These are phyloP conservation scores for Daedalea quercina DNA, from an alignment of 768 basidiomycete species.

Conservation along the genomic window DNA sequence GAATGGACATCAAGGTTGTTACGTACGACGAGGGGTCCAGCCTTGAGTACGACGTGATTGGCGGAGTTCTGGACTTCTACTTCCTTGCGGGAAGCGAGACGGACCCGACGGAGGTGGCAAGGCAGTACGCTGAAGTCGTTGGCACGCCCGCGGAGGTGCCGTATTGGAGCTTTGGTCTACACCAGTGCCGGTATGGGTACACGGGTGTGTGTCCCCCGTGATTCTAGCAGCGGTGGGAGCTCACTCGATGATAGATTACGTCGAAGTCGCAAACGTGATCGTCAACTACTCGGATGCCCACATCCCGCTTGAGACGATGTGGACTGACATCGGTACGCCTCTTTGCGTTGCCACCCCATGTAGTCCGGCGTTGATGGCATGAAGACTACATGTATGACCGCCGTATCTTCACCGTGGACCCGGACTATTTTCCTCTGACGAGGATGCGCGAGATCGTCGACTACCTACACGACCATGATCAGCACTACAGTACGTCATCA, in stretches of 20 bases:
- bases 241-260: slow-evolving; percentile 35
- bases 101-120: slow-evolving; percentile 50
- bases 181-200: slow-evolving; percentile 71
- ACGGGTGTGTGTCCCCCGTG: slow-evolving; percentile 40
- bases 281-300: slow-evolving; percentile 50
- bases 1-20: slow-evolving; percentile 71
- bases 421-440: slow-evolving; percentile 55
- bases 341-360: no score
- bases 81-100: slow-evolving; percentile 63
- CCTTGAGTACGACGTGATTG: slow-evolving; percentile 73
- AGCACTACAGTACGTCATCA: slow-evolving; percentile 44
- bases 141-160: slow-evolving; percentile 68
- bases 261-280: slow-evolving; percentile 58
- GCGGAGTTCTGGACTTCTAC: slow-evolving; percentile 73
- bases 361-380: no score
- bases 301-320: slow-evolving; percentile 74
- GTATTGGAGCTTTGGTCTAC: slow-evolving; percentile 68
- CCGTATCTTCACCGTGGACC: slow-evolving; percentile 65
- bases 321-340: slow-evolving; percentile 62
- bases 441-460: slow-evolving; percentile 61
- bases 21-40: slow-evolving; percentile 30
- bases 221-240: not conserved
- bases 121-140: slow-evolving; percentile 63
- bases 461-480: slow-evolving; percentile 52
- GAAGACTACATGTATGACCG: slow-evolving; percentile 70